Evolutionary conservation across 2,329 filamentous ascomycete genomes (phyloP).

Genomic region (Myriosclerotinia scirpicola): DNA sequence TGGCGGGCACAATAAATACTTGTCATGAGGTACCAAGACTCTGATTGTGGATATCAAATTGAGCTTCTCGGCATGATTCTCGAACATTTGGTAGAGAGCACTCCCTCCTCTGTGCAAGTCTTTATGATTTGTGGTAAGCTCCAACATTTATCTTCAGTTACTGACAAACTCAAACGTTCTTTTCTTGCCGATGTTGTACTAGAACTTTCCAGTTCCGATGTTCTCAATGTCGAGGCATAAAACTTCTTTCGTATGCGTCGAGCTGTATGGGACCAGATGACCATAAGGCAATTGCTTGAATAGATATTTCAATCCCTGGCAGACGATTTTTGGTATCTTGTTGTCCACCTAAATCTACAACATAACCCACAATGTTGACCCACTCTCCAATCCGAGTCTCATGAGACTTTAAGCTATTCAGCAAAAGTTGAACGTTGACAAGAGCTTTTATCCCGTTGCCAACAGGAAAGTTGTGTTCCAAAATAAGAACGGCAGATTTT

Average conservation of each 20-base stretch:
- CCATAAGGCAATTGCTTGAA: slow-evolving; percentile 81
- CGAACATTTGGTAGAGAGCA: neutral
- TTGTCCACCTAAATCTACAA: slow-evolving; percentile 44
- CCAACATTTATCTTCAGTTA: neutral
- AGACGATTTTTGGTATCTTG: slow-evolving; percentile 22
- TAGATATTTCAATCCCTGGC: slow-evolving; percentile 41
- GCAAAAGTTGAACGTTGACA: slow-evolving; percentile 71
- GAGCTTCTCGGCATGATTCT: neutral
- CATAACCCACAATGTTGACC: slow-evolving; percentile 86
- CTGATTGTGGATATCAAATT: neutral
- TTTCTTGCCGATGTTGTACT: neutral
- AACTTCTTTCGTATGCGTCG: slow-evolving; percentile 62
- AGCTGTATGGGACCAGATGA: slow-evolving; percentile 71
- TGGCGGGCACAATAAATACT: neutral
- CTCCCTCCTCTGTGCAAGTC: neutral
- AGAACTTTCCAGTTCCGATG: neutral
- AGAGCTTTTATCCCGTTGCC: slow-evolving; percentile 49
- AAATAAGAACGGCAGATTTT: slow-evolving; percentile 56
- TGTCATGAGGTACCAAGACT: neutral
- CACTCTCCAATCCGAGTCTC: slow-evolving; percentile 74
- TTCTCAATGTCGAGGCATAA: slow-evolving; percentile 23
- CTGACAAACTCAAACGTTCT: neutral
- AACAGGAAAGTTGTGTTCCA: slow-evolving; percentile 66
- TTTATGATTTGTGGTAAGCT: neutral
- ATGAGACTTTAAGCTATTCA: slow-evolving; percentile 62